A percentile compares a stretch with the other conserved stretches of the same genome.
Conservation (phyloP, 73 alveolate species). For the Stentor roeselii region DNA sequence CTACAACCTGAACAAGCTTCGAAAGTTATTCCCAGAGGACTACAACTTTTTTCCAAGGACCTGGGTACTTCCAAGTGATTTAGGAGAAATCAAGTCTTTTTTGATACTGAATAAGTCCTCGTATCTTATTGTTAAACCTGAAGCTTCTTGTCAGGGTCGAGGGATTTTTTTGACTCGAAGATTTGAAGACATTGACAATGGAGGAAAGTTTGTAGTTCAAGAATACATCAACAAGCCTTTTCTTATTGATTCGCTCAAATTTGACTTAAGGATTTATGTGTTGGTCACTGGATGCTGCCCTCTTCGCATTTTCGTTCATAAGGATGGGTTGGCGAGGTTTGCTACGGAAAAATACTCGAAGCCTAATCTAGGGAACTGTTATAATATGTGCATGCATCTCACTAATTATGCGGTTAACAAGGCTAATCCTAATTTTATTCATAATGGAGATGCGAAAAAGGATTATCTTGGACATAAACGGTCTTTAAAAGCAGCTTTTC, state of each 20-base stretch:
- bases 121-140: conserved; percentile 30
- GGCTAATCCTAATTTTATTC: conserved; percentile 57
- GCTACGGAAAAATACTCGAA: conserved; percentile 80
- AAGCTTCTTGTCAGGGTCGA: conserved; percentile 37
- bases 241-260: conserved; percentile 86
- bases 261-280: conserved; percentile 87
- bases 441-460: conserved; percentile 37
- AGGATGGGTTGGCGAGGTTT: conserved; percentile 96
- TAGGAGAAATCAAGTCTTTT: conserved; percentile 30
- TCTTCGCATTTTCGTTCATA: conserved; percentile 72
- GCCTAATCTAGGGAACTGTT: conserved; percentile 61
- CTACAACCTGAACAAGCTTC: conserved; percentile 23
- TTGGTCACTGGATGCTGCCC: conserved; percentile 84
- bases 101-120: conserved; percentile 29
- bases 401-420: conserved; percentile 82
- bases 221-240: conserved; percentile 83
- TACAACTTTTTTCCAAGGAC: conserved; percentile 44
- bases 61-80: conserved; percentile 35
- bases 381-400: conserved; percentile 67
- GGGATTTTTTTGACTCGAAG: conserved; percentile 39
- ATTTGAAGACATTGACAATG: conserved; percentile 30
- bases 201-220: conserved; percentile 65
- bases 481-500: background rate
- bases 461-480: no score
- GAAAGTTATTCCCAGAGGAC: conserved; percentile 15